phyloP scores from a whole-genome alignment of 1,139 yeast species.

The Suhomyces kunorum region DNA sequence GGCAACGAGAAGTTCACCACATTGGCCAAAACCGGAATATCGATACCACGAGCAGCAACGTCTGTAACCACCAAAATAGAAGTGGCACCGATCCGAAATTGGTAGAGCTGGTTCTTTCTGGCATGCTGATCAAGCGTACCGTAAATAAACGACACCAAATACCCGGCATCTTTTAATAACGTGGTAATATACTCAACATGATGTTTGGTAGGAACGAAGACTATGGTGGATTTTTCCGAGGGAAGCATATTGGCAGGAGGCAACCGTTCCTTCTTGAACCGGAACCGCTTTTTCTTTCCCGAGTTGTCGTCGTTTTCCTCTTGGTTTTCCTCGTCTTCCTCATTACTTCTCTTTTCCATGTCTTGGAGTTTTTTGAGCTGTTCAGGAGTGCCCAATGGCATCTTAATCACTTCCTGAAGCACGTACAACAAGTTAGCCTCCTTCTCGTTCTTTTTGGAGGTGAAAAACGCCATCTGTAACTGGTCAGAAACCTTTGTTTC shows the following conservation, averaged over 20 bases:
- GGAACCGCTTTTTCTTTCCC: constrained; percentile 35
- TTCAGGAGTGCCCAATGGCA: constrained; percentile 76
- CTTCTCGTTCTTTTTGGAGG: constrained; percentile 80
- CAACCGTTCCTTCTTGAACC: constrained; percentile 55
- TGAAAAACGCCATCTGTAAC: constrained; percentile 83
- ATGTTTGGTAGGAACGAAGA: constrained; percentile 95
- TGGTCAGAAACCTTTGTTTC: constrained; percentile 88
- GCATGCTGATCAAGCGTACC: constrained; percentile 96
- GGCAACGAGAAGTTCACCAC: constrained; percentile 91
- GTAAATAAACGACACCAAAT: constrained; percentile 83
- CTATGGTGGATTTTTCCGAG: constrained; percentile 75
- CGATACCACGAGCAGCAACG: constrained; percentile 99
- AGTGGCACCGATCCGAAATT: constrained; percentile 82
- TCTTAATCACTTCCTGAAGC: constrained; percentile 78
- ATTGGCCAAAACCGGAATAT: constrained; percentile 93
- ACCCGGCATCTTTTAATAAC: constrained; percentile 74
- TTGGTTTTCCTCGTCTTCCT: constrained; percentile 52
- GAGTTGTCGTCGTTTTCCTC: constrained; percentile 34
- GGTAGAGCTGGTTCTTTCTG: constrained; percentile 82
- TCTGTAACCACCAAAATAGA: constrained; percentile 91
- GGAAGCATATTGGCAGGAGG: constrained; percentile 85
- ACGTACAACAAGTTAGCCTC: constrained; percentile 81
- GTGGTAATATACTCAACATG: constrained; percentile 89
- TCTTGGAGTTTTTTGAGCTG: constrained; percentile 54
- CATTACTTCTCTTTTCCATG: constrained; percentile 47